phyloP scores from a whole-genome alignment of 2,329 filamentous ascomycete species.

The Colletotrichum cordylinicola region DNA sequence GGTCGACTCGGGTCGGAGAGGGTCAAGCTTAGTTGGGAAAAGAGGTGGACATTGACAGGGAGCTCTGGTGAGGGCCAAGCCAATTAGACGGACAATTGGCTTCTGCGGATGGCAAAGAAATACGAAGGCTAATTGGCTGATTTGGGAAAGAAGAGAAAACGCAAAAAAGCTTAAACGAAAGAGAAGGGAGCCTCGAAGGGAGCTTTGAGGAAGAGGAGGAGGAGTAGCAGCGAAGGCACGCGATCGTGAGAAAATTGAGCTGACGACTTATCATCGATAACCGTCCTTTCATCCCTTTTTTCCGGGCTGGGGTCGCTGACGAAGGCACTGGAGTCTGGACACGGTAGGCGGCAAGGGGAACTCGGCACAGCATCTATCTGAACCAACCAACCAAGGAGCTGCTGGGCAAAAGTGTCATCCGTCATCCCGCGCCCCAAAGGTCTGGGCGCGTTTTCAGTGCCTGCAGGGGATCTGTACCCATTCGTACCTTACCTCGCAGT shows the following conservation, averaged over 20 bases:
- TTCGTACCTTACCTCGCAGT: neutral
- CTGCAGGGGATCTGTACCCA: neutral
- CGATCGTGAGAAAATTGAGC: neutral
- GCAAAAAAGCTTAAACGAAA: neutral
- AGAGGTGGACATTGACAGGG: neutral
- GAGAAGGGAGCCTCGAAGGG: neutral
- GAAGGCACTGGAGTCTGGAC: neutral
- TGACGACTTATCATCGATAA: neutral
- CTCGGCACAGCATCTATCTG: neutral
- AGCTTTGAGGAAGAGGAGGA: neutral
- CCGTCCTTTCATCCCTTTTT: conserved; percentile 6
- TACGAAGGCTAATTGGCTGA: neutral
- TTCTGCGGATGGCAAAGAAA: neutral
- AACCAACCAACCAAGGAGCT: neutral
- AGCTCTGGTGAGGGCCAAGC: conserved; percentile 3
- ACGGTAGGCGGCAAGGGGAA: neutral
- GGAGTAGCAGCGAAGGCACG: neutral
- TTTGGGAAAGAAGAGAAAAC: neutral
- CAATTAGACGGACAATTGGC: neutral
- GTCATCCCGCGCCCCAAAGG: neutral
- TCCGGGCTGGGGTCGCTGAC: neutral
- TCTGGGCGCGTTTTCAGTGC: neutral
- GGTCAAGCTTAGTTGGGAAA: neutral
- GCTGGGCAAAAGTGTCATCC: neutral
- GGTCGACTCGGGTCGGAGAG: neutral